Base-by-base conservation (phyloP, 2,329 filamentous ascomycete genomes). In the Zymoseptoria pseudotritici region DNA sequence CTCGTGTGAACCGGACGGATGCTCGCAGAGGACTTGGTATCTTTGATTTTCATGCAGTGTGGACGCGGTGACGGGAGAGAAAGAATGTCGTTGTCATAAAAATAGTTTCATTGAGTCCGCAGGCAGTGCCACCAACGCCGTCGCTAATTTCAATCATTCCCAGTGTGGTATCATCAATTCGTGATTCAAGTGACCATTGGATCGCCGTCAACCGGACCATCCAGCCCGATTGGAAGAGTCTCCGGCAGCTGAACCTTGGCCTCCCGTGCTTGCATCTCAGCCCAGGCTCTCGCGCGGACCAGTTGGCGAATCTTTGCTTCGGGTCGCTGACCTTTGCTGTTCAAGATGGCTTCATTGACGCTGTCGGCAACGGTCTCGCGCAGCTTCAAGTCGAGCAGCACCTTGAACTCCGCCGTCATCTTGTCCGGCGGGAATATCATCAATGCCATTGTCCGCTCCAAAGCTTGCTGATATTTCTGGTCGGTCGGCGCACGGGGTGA, bases 371-470 rank as follows among this genome's bases (percentile, higher is more conserved):
- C 91, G 51, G 87, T 84, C 66, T 87, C 85, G 62, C 94, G 86
- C 52, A 97, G 81, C 54, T 86, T 83, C 2, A 92, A 89, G 66
- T 96, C 83, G 19, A 99, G 79, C 26, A 99, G 79, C 53, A 85
- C 84, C 46, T 87, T 86, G 31, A 97, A 79, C 54, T 89, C 85
- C 2, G 89, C 86, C 52, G 89, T 85, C 46, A 97, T 82, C 56
- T 85, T 87, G 57, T 94, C 89, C n/a, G 85, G 82, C 0, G 90
- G 86, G 67, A 97, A 96, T 51, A 99, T 88, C 49, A 99, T 80
- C 50, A 99, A 82, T 0, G 91, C 88, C 87, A 99, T 96, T 0
- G 94, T 97, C 71, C 87, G 85, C 75, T 99, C 94, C 10, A 99
- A 80, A 62, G 96, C 91, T 65, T 88, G 84, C 11, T 97, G 80